Evolutionary conservation across 2,329 filamentous ascomycete genomes (phyloP), one percentile per base, ranked within the genome.

Genomic region (Aspergillus fumigatiaffinis): DNA sequence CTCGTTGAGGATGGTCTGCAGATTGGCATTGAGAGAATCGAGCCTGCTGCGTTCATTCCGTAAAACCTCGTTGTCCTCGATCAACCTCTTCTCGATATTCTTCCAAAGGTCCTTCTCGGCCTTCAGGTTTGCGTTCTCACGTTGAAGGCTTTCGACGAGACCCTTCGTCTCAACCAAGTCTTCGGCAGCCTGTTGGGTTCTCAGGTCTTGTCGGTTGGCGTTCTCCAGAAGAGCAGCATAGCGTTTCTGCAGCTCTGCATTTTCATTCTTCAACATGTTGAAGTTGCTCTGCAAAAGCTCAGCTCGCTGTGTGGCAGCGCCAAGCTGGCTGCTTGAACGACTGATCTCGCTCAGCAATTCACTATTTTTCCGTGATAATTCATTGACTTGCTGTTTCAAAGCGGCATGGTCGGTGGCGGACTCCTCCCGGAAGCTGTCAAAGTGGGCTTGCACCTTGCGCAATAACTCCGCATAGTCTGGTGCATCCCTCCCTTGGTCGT

Each of bases 21-120:
- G 85, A 54, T 90, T 92, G 3, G 88, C 84, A 49, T 97, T 85
- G 32, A 96, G 81, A 56, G 86, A 87, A 74, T 93, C 96, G 4
- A 97, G 83, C 29, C 92, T 85, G 49, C 87, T 85, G 63, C 92
- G 90, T 72, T 99, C 94, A 59, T 95, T 90, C 46, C 89, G 83
- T 12, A 97, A 79, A 21, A 79, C 85, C 68, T 96, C 91, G 62
- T 94, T 96, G 69, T 97, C 92, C 66, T 94, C 91, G 60, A 85
- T 89, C 47, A 97, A 81, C 53, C 95, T 87, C 61, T 90, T 88
- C 71, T 97, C 92, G 35, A 97, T 96, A 55, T 89, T 91, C 77
- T 94, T 96, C 89, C 90, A 96, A 9, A 99, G 81, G 41, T 91
- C 89, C 77, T 96, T 96, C 74, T 97, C 93, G 0, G 93, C 92